phyloP scores from a whole-genome alignment of 345 rosid genomes.

The Heritiera littoralis region DNA sequence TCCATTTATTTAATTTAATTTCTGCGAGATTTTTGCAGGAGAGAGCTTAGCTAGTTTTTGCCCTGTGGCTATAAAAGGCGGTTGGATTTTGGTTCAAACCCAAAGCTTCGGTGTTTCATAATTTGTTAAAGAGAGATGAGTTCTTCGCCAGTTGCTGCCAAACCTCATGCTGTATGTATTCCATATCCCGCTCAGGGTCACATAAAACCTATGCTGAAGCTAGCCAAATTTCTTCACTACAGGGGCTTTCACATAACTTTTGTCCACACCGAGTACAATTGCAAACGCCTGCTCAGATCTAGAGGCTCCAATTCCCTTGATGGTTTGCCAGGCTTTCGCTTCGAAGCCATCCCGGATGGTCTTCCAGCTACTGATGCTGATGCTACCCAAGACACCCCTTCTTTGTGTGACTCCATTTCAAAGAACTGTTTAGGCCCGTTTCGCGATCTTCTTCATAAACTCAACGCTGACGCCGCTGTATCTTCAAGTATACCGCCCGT shows the following conservation, averaged over 20 bases:
- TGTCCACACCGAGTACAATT: background rate
- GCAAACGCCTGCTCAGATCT: constrained; percentile 1
- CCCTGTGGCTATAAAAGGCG: too few relatives aligned
- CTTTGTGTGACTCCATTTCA: constrained; percentile 21
- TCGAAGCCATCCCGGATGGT: constrained; percentile 1
- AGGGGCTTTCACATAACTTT: constrained; percentile 35
- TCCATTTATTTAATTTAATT: too few relatives aligned
- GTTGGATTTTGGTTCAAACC: too few relatives aligned
- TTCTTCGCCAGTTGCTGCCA: background rate
- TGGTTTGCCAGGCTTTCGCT: background rate
- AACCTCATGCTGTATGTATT: constrained; percentile 31
- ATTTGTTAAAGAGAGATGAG: too few relatives aligned
- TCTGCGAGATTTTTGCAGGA: too few relatives aligned
- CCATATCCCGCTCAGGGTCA: constrained; percentile 45
- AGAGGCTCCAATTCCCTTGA: background rate
- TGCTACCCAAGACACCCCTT: constrained; percentile 18
- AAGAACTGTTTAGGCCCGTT: constrained; percentile 30
- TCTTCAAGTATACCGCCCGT: constrained; percentile 26
- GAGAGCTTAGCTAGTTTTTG: too few relatives aligned
- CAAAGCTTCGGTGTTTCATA: too few relatives aligned
- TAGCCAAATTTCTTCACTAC: constrained; percentile 36
- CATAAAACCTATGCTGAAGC: constrained; percentile 31
- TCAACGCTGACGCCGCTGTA: background rate
- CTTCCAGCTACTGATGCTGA: background rate
- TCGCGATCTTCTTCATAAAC: constrained; percentile 16